Base-by-base conservation (phyloP, 257 asterid genomes). In the Petunia secreta region DNA sequence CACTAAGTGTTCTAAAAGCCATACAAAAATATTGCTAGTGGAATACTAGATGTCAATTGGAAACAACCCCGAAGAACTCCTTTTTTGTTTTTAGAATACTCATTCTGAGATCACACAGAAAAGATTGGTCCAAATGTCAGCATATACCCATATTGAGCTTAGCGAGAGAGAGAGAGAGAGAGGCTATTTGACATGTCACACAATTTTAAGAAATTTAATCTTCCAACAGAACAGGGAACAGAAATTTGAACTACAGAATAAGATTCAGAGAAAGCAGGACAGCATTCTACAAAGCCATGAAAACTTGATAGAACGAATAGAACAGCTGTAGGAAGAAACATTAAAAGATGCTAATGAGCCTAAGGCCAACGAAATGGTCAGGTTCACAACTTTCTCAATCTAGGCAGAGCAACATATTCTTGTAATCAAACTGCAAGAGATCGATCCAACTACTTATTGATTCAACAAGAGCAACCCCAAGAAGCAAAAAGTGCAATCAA, bases 111-210 rank as follows among this genome's bases (percentile, higher is more conserved):
- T 3, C 14, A 25, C 57, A 16, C 2, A 68, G 4, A 8, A 44
- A 10, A 68, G 75, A 44, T 44, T 16, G 16, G 76, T 68, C 38
- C 75, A 44, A 9, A 44, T 46, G 75, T 66, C 14, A 66, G 75
- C 1, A 40, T 41, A 41, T 11, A 3, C 57, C 15, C 44, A 14
- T 4, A 15, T 16, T 44, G 75, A 67, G 25, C 25, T 25, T 25
- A 25, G 25, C 25, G 25, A 25, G 25, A 25, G 25, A 25, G 25
- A 25, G 25, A 25, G 25, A 25, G 25, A 25, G 25, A 25, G 25
- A 25, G 25, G 25, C 25, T 25, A 25, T 25, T 25, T 25, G 25
- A 25, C 25, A 25, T 25, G 25, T 25, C 25, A 25, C 25, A 25
- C 25, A 25, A 25, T 25, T 25, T 25, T 52, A 52, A 52, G 55